Base-by-base conservation (phyloP, 495 filamentous ascomycete species). In the Penicillium flavigenum region DNA sequence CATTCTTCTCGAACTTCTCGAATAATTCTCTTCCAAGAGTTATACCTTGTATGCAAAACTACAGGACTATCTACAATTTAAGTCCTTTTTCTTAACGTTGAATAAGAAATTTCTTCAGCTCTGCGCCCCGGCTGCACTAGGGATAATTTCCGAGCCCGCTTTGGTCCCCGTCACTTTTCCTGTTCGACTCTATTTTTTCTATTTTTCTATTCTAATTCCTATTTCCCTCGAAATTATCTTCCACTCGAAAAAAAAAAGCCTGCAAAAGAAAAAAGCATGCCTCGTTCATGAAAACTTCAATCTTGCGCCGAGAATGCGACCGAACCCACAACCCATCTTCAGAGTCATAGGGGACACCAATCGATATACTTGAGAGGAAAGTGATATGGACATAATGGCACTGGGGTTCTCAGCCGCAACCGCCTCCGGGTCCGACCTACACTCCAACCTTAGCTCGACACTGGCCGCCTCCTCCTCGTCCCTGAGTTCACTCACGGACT, bases 401-500 rank as follows among this genome's bases (percentile, higher is more conserved):
- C 42, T 64, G 60, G 67, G 68, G 11, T 72, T 74, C 39, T 50
- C 63, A 47, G 64, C 62, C 48, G 57, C 31, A 34, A 14, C 71
- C 47, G 58, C 70, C 45, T 75, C 74, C 41, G 71, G 68, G 48
- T 74, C 72, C 50, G 74, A 77, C 57, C 54, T 73, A 27, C 71
- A 75, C 63, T 77, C 74, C 48, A 72, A 67, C 43, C 57, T 70
- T 44, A 72, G 72, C 56, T 77, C 72, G 32, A 72, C 63, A 45
- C 64, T 72, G 57, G 71, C 71, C 24, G 72, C 70, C 20, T 77
- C 74, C 47, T 71, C 70, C 54, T 75, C 74, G 32, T 74, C 73
- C 29, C 58, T 75, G 45, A 50, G 62, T 48, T 72, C 74, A 42
- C 56, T 74, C 41, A 73, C 71, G 19, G 76, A 77, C 67, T 78